Conservation (phyloP, 2,329 filamentous ascomycete species). For the Paraphaeosphaeria minitans region DNA sequence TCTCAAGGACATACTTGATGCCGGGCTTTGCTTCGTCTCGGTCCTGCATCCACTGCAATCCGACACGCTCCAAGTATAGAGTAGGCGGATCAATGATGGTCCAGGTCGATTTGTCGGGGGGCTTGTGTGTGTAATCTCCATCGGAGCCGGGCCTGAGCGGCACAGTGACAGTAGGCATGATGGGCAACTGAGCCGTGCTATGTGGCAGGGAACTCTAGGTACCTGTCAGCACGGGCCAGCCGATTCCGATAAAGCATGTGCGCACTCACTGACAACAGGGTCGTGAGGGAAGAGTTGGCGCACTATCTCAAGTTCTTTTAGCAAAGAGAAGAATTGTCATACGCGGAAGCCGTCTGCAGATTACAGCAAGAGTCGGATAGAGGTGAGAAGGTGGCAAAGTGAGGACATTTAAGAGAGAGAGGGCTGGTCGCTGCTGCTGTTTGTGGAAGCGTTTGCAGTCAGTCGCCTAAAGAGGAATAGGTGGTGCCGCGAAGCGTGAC, state of each 20-base stretch:
- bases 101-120: conserved; percentile 25
- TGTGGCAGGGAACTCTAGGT: background rate
- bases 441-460: background rate
- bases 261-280: background rate
- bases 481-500: background rate
- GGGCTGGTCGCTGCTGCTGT: background rate
- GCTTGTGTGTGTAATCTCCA: conserved; percentile 41
- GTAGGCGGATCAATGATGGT: conserved; percentile 47
- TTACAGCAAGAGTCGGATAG: background rate
- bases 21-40: conserved; percentile 44
- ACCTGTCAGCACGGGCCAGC: background rate
- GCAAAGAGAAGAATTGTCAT: background rate
- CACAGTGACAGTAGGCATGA: conserved; percentile 24
- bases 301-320: background rate
- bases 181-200: background rate
- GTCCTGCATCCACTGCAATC: conserved; percentile 54
- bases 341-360: background rate
- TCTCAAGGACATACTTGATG: conserved; percentile 57
- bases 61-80: conserved; percentile 56
- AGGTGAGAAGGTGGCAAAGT: background rate
- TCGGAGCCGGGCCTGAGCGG: conserved; percentile 38
- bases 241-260: background rate
- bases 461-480: background rate
- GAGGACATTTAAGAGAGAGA: background rate
- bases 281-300: background rate